Evolutionary conservation across 2,329 filamentous ascomycete species (phyloP), one percentile per base, ranked within the genome.

Genomic region (Claviceps humidiphila): DNA sequence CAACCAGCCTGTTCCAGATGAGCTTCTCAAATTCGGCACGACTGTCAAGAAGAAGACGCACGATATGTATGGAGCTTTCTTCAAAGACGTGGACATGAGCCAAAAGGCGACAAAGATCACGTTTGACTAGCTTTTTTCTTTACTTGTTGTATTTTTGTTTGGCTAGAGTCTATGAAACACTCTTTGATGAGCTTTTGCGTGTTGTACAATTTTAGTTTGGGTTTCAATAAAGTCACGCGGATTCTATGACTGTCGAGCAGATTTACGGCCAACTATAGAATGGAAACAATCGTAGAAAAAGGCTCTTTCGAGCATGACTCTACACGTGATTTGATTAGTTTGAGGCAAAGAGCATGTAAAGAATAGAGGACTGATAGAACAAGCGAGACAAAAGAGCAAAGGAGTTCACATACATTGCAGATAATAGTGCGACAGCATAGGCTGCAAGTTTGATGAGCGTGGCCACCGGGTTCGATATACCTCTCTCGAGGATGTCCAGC

Each of bases 41-140:
- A 97, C 91, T 1, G 93, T 98, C 50, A 98, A 97, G 81, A 96
- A 95, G 81, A 97, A 97, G 89, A 80, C 83, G 48, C 93, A 98
- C 71, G 87, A 89, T 63, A 86, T 87, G 47, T 98, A 97, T 65
- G 93, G 93, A 53, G 89, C 89, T 37, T 97, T 97, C 67, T 95
- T 87, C 76, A 95, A 93, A 71, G 89, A 96, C 61, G 82, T 87
- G 8, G 86, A 88, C 61, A 84, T 84, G 67, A 87, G 79, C 66
- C 85, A 91, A 71, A 84, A 87, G 68, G 84, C 87, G 30, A 93
- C 85, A 53, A 96, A 95, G 76, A 95, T 96, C 65, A 90, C 82
- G 47, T 96, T 96, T 72, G 89, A 95, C 63, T 78, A 67, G 55
- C 54, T 22, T n/a, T 13, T 38, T 51, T 44, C 24, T 20, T 50